Percentiles rank a stretch among this genome's conserved stretches.
phyloP scores from a whole-genome alignment of 371 early-diverging fungal species.

The Rhizopus arrhizus region DNA sequence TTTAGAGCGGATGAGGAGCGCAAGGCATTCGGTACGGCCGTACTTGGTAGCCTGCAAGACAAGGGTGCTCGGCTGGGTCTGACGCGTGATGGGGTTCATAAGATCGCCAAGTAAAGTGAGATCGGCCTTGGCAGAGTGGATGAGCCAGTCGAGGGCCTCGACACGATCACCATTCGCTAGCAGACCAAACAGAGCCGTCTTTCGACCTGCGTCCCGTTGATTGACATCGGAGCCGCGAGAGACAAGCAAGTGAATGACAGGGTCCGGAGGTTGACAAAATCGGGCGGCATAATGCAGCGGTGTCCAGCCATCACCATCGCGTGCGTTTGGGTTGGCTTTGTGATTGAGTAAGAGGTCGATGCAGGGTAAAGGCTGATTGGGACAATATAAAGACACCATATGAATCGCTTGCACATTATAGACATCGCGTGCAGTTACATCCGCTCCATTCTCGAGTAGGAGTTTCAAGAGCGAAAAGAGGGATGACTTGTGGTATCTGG shows the following conservation, averaged over 20 bases:
- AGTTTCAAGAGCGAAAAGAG: conserved; percentile 37
- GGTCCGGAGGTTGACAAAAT: conserved; percentile 45
- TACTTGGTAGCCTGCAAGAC: conserved; percentile 31
- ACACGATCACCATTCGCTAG: conserved; percentile 33
- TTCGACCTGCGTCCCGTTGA: conserved; percentile 32
- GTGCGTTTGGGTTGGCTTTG: conserved; percentile 56
- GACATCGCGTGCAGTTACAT: conserved; percentile 45
- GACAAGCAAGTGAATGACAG: conserved; percentile 28
- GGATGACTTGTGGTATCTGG: conserved; percentile 10
- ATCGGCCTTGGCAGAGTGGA: conserved; percentile 23
- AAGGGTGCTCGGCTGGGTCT: conserved; percentile 17
- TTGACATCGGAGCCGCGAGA: conserved; percentile 55
- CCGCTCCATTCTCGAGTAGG: conserved; percentile 53
- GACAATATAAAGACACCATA: conserved; percentile 38
- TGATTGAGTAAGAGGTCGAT: conserved; percentile 31
- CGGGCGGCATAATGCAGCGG: conserved; percentile 73
- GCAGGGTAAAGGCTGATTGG: conserved; percentile 40
- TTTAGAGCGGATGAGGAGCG: conserved; percentile 13
- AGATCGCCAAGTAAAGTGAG: conserved; percentile 23
- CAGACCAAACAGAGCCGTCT: conserved; percentile 40
- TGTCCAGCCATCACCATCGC: conserved; percentile 77
- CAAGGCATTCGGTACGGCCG: conserved; percentile 21
- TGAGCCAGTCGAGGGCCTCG: conserved; percentile 19
- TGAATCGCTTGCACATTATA: conserved; percentile 45
- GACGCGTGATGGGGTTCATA: conserved; percentile 12